These are phyloP conservation scores for Pseudogymnoascus sp. DNA, from an alignment of 2,329 filamentous ascomycete genomes.

Conservation along the genomic window DNA sequence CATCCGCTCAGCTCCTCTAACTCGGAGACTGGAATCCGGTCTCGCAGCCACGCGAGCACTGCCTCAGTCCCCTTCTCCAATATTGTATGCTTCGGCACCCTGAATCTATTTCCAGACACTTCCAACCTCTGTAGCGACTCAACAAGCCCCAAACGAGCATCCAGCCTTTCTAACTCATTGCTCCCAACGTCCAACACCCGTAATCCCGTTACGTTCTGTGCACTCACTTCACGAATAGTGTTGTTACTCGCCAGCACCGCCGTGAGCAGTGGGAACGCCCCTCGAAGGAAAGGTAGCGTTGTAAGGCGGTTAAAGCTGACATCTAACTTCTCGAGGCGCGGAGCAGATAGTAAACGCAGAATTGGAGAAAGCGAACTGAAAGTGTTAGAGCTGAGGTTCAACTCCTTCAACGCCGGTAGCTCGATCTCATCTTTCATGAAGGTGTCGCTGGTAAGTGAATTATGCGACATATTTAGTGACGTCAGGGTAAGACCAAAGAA, in stretches of 20 bases:
- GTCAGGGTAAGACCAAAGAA: conserved; percentile 65
- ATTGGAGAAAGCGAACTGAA: conserved; percentile 64
- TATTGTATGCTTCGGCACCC: conserved; percentile 76
- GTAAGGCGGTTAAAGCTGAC: conserved; percentile 75
- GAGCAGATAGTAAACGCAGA: conserved; percentile 60
- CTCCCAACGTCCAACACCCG: conserved; percentile 71
- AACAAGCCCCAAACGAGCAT: conserved; percentile 72
- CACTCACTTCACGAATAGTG: conserved; percentile 62
- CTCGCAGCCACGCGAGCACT: conserved; percentile 71
- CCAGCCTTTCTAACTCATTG: conserved; percentile 77
- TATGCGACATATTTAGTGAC: conserved; percentile 66
- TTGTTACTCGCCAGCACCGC: conserved; percentile 74
- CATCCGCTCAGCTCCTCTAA: neutral
- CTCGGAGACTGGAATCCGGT: conserved; percentile 56
- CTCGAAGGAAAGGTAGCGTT: conserved; percentile 58
- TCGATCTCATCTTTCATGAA: conserved; percentile 61
- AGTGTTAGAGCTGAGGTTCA: conserved; percentile 68
- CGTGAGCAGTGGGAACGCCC: conserved; percentile 60
- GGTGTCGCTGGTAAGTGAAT: conserved; percentile 56
- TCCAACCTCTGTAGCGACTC: conserved; percentile 59
- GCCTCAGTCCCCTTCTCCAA: conserved; percentile 83
- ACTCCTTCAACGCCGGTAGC: conserved; percentile 66
- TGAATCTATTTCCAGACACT: conserved; percentile 77
- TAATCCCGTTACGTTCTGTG: conserved; percentile 66
- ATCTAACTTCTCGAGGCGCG: conserved; percentile 68